Evolutionary conservation across 371 early-diverging fungal genomes (phyloP), one percentile per base, ranked within the genome.

Genomic region (Zychaea mexicana): DNA sequence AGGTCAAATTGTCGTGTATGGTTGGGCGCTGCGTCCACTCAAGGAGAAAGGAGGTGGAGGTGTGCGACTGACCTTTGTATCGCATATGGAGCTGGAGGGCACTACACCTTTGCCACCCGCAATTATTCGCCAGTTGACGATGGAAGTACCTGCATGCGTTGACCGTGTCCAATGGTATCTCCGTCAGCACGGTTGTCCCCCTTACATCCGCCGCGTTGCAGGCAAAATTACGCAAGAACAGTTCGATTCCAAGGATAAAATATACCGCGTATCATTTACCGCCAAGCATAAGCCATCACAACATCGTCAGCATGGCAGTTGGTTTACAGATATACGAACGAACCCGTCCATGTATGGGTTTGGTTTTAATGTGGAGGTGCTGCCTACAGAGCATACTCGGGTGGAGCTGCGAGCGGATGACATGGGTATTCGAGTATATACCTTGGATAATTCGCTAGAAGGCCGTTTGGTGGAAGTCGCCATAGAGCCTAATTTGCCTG

Each of bases 11-110:
- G 63, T 68, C 12, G 65, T 84, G 1, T 78, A 83, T 30, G 90
- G 90, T 2, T 90, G 87, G 87, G 77, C 79, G 1, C 47, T 88
- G 33, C 49, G 73, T 26, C 82, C 85, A 0, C 69, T 68, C 0
- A 21, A n/a, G n/a, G n/a, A n/a, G n/a, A n/a, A 72, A 73, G 42
- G 65, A 69, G 10, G 52, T 61, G 26, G 8, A 8, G 72, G 82
- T 2, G 83, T 88, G 7, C 66, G 73, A 32, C 71, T 78, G 30
- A 80, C 77, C 8, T 86, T 82, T 73, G 79, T 88, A 46, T 80
- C 80, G 10, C 87, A 86, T 56, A 70, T 85, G 57, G 84, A 90
- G 52, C 73, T 88, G 66, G 81, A 72, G 30, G 85, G 85, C 5
- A 56, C 66, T 2, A 68, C 82, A 26, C 76, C 76, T 1, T 31